Evolutionary conservation across 1,139 yeast species (phyloP).

Genomic region (Magnusiomyces magnusii): DNA sequence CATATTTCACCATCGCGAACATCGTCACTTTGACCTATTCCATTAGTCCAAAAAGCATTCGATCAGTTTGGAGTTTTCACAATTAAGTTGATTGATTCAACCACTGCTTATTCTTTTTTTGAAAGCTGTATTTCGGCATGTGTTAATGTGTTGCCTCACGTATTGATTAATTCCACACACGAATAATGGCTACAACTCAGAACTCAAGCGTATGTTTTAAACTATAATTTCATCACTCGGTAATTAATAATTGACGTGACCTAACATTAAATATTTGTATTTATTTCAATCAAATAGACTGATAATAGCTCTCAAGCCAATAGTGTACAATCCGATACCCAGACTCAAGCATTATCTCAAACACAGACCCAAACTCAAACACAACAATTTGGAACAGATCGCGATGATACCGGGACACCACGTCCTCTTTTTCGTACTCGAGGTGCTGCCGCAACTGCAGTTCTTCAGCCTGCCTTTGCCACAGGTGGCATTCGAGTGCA

Average conservation of each 20-base stretch:
- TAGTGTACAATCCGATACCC: neutral
- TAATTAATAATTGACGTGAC: no score
- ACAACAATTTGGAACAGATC: neutral
- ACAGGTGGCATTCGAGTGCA: neutral
- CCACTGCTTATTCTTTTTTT: no score
- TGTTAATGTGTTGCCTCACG: neutral
- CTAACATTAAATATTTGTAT: neutral
- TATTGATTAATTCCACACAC: neutral
- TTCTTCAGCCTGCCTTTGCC: neutral
- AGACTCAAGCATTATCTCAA: slow-evolving; percentile 2
- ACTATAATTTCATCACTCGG: neutral
- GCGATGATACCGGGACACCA: neutral
- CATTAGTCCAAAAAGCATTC: no score
- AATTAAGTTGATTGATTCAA: no score
- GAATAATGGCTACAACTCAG: neutral
- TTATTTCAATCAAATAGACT: neutral
- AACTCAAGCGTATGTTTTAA: neutral
- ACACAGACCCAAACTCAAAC: slow-evolving; percentile 5
- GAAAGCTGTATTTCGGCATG: neutral
- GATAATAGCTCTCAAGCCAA: neutral
- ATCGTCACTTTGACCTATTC: no score
- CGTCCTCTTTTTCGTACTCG: neutral
- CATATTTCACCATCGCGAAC: no score
- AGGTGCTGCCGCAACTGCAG: neutral
- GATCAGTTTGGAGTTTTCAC: no score